Conservation (phyloP, 805 yeast species). For the Kuraishia hungarica region DNA sequence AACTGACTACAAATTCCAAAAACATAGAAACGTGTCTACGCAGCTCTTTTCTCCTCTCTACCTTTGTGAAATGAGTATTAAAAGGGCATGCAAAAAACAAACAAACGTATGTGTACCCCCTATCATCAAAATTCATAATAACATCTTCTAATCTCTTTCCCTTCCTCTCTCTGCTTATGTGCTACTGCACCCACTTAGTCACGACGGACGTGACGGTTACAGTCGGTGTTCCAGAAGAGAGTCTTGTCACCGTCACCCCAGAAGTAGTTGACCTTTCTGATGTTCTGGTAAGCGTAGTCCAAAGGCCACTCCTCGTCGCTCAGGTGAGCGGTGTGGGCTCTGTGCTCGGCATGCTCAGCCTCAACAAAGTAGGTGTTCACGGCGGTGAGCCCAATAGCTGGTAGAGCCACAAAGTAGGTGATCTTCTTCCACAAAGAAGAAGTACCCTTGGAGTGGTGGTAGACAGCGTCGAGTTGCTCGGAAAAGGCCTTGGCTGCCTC, state of each 20-base stretch:
- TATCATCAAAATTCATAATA: no score
- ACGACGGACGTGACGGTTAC: slow-evolving; percentile 68
- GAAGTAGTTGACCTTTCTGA: slow-evolving; percentile 82
- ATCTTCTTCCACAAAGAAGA: slow-evolving; percentile 80
- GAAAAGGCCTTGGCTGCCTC: slow-evolving; percentile 68
- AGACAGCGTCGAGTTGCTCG: slow-evolving; percentile 51
- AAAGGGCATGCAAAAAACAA: neutral
- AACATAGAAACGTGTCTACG: neutral
- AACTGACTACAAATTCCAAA: neutral
- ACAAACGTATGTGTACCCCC: neutral
- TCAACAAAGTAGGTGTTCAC: slow-evolving; percentile 78
- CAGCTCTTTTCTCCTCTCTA: neutral
- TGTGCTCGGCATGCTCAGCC: slow-evolving; percentile 84
- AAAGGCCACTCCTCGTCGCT: slow-evolving; percentile 90
- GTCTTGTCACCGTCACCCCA: slow-evolving; percentile 99
- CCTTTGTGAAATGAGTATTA: neutral
- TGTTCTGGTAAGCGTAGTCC: slow-evolving; percentile 86
- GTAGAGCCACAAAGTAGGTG: slow-evolving; percentile 71
- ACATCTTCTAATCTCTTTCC: no score
- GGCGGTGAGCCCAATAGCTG: slow-evolving; percentile 70
- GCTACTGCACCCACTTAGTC: neutral
- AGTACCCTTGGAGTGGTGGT: slow-evolving; percentile 73
- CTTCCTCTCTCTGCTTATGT: no score
- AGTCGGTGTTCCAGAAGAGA: slow-evolving; percentile 88
- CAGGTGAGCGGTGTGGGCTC: slow-evolving; percentile 63